Evolutionary conservation across 2,329 filamentous ascomycete species (phyloP).

Genomic region (Hypocrella siamensis): DNA sequence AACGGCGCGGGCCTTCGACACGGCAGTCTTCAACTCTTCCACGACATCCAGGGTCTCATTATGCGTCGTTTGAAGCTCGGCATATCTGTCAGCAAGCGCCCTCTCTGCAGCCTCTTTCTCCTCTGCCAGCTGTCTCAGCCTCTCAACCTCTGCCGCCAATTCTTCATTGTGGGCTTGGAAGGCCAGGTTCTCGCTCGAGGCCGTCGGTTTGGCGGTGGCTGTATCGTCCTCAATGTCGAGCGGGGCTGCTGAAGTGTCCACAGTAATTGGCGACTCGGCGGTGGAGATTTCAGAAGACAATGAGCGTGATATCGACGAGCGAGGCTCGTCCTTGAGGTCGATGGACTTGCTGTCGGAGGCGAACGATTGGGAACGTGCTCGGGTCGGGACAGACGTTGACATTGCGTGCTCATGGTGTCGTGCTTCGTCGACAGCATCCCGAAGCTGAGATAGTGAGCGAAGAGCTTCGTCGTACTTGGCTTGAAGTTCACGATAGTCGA

Average conservation of each 20-base stretch:
- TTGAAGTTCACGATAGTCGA: conserved; percentile 67
- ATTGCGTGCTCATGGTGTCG: conserved; percentile 45
- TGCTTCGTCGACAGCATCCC: conserved; percentile 70
- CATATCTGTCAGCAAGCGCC: conserved; percentile 62
- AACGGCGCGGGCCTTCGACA: conserved; percentile 57
- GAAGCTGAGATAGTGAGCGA: conserved; percentile 65
- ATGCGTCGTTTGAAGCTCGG: conserved; percentile 70
- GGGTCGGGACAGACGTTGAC: conserved; percentile 26
- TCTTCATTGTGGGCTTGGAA: conserved; percentile 21
- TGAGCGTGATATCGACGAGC: conserved; percentile 64
- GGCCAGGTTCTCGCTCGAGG: conserved; percentile 22
- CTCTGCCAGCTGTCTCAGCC: conserved; percentile 50
- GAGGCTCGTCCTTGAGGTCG: conserved; percentile 49
- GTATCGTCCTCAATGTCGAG: conserved; percentile 21
- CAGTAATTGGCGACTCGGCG: conserved; percentile 55
- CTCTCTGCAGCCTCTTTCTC: conserved; percentile 66
- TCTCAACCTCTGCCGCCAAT: conserved; percentile 51
- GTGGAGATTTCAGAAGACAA: conserved; percentile 90
- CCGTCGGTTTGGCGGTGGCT: conserved; percentile 26
- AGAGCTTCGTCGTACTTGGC: conserved; percentile 85
- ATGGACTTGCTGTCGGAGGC: conserved; percentile 62
- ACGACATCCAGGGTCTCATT: conserved; percentile 70
- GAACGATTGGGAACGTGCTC: conserved; percentile 61
- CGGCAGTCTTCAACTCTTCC: conserved; percentile 77
- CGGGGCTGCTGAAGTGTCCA: conserved; percentile 46